A percentile compares a stretch with the other conserved stretches of the same genome.
Evolutionary conservation across 495 filamentous ascomycete species (phyloP).

Genomic region (Aspergillus nanangensis): DNA sequence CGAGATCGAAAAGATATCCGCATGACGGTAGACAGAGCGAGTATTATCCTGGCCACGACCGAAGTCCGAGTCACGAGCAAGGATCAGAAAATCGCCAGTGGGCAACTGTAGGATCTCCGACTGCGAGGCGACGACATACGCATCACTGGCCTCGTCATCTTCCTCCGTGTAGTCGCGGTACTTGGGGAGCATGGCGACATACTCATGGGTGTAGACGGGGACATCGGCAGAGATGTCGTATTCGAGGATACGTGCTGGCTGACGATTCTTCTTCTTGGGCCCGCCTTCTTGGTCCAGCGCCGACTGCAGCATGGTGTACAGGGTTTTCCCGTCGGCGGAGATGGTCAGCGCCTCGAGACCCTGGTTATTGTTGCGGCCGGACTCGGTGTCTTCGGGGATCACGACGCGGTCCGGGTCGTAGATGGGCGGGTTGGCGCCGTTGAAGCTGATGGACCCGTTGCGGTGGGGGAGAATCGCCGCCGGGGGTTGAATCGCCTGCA

Average conservation of each 20-base stretch:
- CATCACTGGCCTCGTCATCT: no score
- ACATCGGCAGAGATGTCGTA: slow-evolving; percentile 49
- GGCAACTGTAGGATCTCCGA: slow-evolving; percentile 67
- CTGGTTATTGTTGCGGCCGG: slow-evolving; percentile 72
- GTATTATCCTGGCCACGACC: slow-evolving; percentile 55
- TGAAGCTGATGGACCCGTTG: slow-evolving; percentile 56
- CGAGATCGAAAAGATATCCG: slow-evolving; percentile 67
- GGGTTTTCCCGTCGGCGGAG: slow-evolving; percentile 56
- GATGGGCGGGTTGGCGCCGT: slow-evolving; percentile 56
- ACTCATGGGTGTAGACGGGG: slow-evolving; percentile 54
- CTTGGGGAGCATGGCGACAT: slow-evolving; percentile 62
- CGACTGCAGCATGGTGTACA: slow-evolving; percentile 67
- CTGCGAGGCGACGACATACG: slow-evolving; percentile 56
- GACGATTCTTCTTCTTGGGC: slow-evolving; percentile 44
- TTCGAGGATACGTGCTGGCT: slow-evolving; percentile 57
- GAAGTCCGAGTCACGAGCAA: slow-evolving; percentile 60
- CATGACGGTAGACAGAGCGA: slow-evolving; percentile 62
- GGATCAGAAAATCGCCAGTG: slow-evolving; percentile 60
- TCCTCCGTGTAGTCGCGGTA: slow-evolving; percentile 42
- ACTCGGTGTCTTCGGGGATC: slow-evolving; percentile 51
- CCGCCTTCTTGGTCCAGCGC: slow-evolving; percentile 66
- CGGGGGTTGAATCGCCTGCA: slow-evolving; percentile 62
- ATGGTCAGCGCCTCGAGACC: slow-evolving; percentile 71
- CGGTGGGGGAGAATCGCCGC: slow-evolving; percentile 63
- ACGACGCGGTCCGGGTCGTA: slow-evolving; percentile 45